Base-by-base conservation (phyloP, 257 asterid genomes). In the Ophiorrhiza pumila region DNA sequence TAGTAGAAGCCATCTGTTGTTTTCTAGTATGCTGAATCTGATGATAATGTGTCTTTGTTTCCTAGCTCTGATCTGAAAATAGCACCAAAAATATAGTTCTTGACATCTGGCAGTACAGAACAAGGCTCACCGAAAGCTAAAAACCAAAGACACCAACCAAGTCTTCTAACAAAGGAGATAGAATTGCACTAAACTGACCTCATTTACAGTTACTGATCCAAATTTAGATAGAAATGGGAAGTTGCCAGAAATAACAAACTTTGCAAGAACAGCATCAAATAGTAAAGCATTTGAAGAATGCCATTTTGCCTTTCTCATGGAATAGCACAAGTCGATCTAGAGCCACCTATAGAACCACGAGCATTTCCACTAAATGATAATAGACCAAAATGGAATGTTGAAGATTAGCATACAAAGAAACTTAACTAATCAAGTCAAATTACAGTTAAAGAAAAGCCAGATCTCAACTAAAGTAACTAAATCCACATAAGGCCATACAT, bases 311-410 rank as follows among this genome's bases (percentile, higher is more conserved):
- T 65, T 15, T 18, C 8, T 34, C 39, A 7, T 9, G 49, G 9
- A 47, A 15, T 31, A 27, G 27, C 15, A 50, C 1, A 31, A 68
- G 4, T 43, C 1, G 23, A 25, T 23, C 59, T 42, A 42, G 45
- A 41, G 3, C 31, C 9, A 37, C 8, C 49, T 4, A 5, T 23
- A 17, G 9, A 32, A 35, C 43, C 43, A 59, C 23, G 47, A 2
- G n/a, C 76, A 45, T 29, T 32, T 29, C 49, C 45, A 58, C 20
- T 11, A 41, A 45, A 8, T 42, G 27, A 58, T 9, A 9, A 56
- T 27, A 71, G 35, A 58, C 27, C 60, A 71, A 59, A 71, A 13
- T 18, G 46, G 57, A 34, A 72, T 60, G 35, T 61, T 14, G 37
- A 20, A 72, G 13, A 35, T n/a, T 32, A 72, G 56, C 52, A 35